Base-by-base conservation (phyloP, 1,284 basidiomycete genomes). In the Xerocomus cyaneibrunnescens region DNA sequence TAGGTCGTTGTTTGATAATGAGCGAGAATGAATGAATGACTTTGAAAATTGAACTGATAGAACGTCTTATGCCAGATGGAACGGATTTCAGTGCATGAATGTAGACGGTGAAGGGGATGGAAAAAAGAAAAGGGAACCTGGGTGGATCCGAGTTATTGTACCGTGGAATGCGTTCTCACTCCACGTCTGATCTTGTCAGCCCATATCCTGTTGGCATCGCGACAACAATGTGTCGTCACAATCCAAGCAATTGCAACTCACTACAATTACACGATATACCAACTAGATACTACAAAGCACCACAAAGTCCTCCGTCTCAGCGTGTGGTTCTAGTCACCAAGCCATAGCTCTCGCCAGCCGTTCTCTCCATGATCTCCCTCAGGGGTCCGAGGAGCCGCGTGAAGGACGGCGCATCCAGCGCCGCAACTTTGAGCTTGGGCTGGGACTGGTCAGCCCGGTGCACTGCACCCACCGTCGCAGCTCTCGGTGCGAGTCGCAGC, bases 371-470 rank as follows among this genome's bases (percentile, higher is more conserved):
- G 64, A 94, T 86, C 62, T 92, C 90, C 38, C 89, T 81, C 54
- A 94, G 72, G 10, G 95, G 95, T 5, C 97, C 96, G 34, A 99
- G 83, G 27, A 99, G 76, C 45, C 96, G 85, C 7, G 94, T 98
- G 68, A 99, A 99, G 3, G 96, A 92, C 57, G 92, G 83, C 49
- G 94, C 94, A 62, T 94, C 94, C 60, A 99, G 78, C 6, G 93
- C 92, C 21, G 94, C 97, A 22, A 98, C 94, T 66, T 94, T 92
- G 45, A 98, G 78, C 69, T 87, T 91, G 22, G 84, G 74, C 50
- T 75, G 71, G 7, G 75, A 64, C 35, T 72, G 67, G 45, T 81
- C 75, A 1, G 65, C 60, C 36, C 89, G 80, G 39, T 76, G 69
- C 16, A 85, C 71, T 2, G 95, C 96, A 56, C 91, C 91, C 43